Conservation (phyloP, 2,329 filamentous ascomycete species). For the Trichoderma harzianum region DNA sequence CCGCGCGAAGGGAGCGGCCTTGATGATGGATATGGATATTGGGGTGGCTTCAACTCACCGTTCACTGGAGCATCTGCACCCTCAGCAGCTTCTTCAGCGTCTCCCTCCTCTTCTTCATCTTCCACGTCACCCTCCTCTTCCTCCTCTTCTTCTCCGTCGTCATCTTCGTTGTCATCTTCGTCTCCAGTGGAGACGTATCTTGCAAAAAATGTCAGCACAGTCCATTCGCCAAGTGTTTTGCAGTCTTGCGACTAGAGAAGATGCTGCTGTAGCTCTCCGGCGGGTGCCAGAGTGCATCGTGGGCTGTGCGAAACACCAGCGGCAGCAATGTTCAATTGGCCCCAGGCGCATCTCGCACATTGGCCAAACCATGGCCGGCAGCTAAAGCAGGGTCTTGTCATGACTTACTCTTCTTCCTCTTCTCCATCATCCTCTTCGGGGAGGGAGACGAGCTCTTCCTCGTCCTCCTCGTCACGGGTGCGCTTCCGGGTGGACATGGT, state of each 20-base stretch:
- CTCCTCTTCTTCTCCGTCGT: constrained; percentile 40
- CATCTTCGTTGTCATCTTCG: constrained; percentile 40
- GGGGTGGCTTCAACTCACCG: constrained; percentile 30
- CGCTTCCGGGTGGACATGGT: constrained; percentile 44
- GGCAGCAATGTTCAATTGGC: neutral
- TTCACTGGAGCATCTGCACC: constrained; percentile 31
- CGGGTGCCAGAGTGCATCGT: neutral
- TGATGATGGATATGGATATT: neutral
- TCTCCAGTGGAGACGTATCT: constrained; percentile 39
- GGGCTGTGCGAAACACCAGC: neutral
- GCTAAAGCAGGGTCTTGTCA: neutral
- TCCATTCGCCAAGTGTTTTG: neutral
- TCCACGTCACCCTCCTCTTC: constrained; percentile 25
- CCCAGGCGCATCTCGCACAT: neutral
- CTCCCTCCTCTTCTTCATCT: constrained; percentile 33
- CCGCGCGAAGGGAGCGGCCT: neutral
- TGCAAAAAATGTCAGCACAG: neutral
- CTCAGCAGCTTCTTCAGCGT: constrained; percentile 25
- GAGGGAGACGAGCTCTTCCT: constrained; percentile 54
- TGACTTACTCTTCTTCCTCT: constrained; percentile 53
- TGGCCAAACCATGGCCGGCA: neutral
- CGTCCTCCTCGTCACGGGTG: constrained; percentile 60
- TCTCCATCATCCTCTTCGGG: constrained; percentile 50
- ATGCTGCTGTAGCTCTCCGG: neutral
- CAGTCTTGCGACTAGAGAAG: neutral